Evolutionary conservation across 306 rosid species (phyloP), one percentile per base, ranked within the genome.

Genomic region (Inga laurina): DNA sequence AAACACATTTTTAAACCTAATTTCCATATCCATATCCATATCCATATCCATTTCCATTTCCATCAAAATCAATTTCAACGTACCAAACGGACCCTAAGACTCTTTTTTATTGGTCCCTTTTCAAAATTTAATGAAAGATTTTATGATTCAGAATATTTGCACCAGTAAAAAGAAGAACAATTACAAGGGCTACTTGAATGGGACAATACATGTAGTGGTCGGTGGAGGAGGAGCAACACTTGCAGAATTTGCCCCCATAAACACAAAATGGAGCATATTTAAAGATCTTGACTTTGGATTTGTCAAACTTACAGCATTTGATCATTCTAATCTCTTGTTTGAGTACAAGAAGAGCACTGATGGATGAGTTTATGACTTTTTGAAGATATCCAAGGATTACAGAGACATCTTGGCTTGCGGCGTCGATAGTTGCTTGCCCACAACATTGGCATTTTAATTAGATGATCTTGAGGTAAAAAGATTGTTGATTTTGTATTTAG

Each of bases 281-380:
- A 93, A 89, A 85, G 98, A 93, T 82, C 75, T 81, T 56, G 99
- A 96, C 76, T 96, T 78, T 65, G 99, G 99, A 76, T 96, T 91
- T 75, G 94, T 90, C 76, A 96, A 96, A 71, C 93, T 96, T 13
- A 96, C 97, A 34, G 97, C 98, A 76, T 92, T 87, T 76, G 94
- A 92, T 75, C 93, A 86, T 86, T 93, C 98, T n/a, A 96, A 93
- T 82, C 79, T 96, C 8, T 82, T 93, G 91, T 85, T 93, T n/a
- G 99, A 96, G 92, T 96, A 96, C 91, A 92, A 91, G 94, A 96
- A 92, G 87, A 96, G 99, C 86, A 89, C 94, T 46, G 88, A 96
- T 83, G 99, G 99, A 76, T 77, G 82, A 78, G 97, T 92, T 69
- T 89, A 96, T 34, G 98, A 96, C 76, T 92, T 94, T 13, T 95